A percentile compares a stretch with the other conserved stretches of the same genome.
These are phyloP conservation scores for Cercis canadensis DNA, from an alignment of 306 rosid species.

Conservation along the genomic window DNA sequence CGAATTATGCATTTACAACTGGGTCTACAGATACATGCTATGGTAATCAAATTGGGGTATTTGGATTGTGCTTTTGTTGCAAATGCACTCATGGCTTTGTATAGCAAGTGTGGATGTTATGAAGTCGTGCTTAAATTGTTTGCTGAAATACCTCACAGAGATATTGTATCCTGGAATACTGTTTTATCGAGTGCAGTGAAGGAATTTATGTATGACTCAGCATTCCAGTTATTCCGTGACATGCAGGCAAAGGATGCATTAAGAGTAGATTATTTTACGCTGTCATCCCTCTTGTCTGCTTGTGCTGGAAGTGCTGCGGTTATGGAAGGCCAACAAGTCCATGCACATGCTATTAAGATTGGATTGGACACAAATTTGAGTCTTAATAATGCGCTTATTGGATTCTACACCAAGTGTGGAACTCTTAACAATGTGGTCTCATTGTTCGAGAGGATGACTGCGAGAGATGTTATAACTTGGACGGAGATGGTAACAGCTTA, in stretches of 20 bases:
- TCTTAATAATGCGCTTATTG: conserved; percentile 75
- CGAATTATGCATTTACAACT: conserved; percentile 45
- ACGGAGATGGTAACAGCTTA: conserved; percentile 67
- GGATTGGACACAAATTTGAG: conserved; percentile 70
- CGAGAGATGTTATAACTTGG: conserved; percentile 77
- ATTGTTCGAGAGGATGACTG: conserved; percentile 65
- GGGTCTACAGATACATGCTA: conserved; percentile 73
- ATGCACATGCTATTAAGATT: conserved; percentile 66
- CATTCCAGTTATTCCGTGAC: conserved; percentile 56
- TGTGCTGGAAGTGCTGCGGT: conserved; percentile 45
- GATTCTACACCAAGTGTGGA: conserved; percentile 63
- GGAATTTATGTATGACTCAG: conserved; percentile 47
- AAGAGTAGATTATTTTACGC: conserved; percentile 57
- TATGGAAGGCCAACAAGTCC: conserved; percentile 63
- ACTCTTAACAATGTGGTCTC: conserved; percentile 47
- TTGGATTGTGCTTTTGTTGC: conserved; percentile 61
- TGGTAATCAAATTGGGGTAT: conserved; percentile 56
- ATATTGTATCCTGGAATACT: conserved; percentile 78
- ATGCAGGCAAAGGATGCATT: conserved; percentile 50
- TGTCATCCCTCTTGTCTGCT: conserved; percentile 72
- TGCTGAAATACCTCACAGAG: conserved; percentile 57
- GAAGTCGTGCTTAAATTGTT: conserved; percentile 56
- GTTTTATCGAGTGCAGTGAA: conserved; percentile 57
- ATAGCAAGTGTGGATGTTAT: conserved; percentile 55
- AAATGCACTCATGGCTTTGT: conserved; percentile 72